Evolutionary conservation across 345 rosid genomes (phyloP).

Genomic region (Clausena lansium): DNA sequence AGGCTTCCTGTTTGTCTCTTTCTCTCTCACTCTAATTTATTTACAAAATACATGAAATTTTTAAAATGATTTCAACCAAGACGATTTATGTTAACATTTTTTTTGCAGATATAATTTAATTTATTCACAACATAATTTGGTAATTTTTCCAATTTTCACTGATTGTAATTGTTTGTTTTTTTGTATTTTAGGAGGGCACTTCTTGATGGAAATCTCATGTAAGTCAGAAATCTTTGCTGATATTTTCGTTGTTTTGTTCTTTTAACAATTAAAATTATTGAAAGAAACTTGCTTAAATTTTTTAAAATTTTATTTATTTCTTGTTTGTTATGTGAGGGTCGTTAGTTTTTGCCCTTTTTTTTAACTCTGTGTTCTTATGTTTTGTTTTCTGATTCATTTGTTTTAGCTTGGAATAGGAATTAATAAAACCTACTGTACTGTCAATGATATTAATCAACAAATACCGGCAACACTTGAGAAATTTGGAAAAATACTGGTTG

Average conservation of each 20-base stretch:
- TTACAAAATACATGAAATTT: background rate
- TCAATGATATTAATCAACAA: background rate
- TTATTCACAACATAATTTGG: background rate
- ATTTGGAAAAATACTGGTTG: background rate
- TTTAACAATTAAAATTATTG: background rate
- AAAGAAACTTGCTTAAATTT: background rate
- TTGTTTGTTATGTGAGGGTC: background rate
- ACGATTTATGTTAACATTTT: background rate
- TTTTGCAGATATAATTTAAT: background rate
- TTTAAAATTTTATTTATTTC: background rate
- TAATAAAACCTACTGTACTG: background rate
- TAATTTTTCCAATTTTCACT: conserved; percentile 9
- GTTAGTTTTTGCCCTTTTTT: background rate
- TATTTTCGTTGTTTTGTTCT: background rate
- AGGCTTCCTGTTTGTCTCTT: conserved; percentile 59
- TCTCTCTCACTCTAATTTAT: background rate
- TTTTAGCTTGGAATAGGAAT: background rate
- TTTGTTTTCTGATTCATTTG: background rate
- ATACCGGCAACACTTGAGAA: background rate
- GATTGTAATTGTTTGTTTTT: conserved; percentile 12
- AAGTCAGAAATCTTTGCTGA: conserved; percentile 30
- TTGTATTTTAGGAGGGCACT: conserved; percentile 55
- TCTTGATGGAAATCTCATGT: conserved; percentile 83
- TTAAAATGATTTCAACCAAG: background rate
- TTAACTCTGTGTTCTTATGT: background rate